Evolutionary conservation across 2,329 filamentous ascomycete genomes (phyloP), one percentile per base, ranked within the genome.

Genomic region (Furcasterigmium sp.): DNA sequence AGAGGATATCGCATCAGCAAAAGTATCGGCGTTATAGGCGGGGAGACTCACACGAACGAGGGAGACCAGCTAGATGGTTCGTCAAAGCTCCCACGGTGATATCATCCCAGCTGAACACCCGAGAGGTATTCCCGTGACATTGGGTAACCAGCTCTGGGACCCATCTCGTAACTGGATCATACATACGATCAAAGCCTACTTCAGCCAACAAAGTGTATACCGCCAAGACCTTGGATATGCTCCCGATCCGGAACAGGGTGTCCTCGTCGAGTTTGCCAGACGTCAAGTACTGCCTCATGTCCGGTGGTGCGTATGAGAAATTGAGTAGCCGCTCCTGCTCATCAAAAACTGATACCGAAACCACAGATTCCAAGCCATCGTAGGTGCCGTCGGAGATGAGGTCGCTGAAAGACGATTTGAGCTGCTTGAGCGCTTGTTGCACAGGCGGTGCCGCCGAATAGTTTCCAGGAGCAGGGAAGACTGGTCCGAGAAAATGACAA

Each of bases 221-320:
- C 0, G 62, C 55, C 6, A 65, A 48, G 3, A 66, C 40, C 45
- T 66, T 67, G 0, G 62, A 59, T 1, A 61, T 52, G 42, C 61
- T 65, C 0, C 59, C 63, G 6, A 66, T 57, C 2, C 61, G 52
- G 29, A 58, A 65, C 13, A 64, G 49, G 4, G 64, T 65, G 17
- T 65, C 44, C 17, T 56, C 45, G 13, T 62, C 53, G 19, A 67
- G 45, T 15, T 45, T 38, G 0, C 50, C 51, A 0, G 46, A 40
- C 0, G 54, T 56, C 0, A 60, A 34, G 5, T 38, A 14, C 8
- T 17, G 11, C 21, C 17, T n/a, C 36, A 18, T 26, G 6, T 20
- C 21, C 10, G 36, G 14, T 5, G 36, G 36, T 5, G 20, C 20
- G 20, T 38, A 38, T 4, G 14, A 19, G 17, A 23, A 38, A n/a